Evolutionary conservation across 169 alveolate species (phyloP), one percentile per base, ranked within the genome.

Genomic region (Eimeria necatrix): DNA sequence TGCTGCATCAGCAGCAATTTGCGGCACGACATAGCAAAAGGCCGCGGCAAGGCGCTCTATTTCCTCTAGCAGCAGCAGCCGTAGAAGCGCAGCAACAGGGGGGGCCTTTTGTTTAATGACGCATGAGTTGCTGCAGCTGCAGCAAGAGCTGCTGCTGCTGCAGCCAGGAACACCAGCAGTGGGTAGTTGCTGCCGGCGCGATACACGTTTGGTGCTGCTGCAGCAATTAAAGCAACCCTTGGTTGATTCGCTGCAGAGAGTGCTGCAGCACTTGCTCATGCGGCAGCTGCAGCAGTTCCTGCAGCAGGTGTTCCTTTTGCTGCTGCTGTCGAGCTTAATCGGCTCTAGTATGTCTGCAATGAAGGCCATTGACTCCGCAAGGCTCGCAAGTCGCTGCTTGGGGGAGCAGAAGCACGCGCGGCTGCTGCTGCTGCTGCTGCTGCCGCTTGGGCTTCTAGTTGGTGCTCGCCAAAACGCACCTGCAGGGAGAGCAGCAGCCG

Each of bases 341-440:
- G 87, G 87, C 87, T 76, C 64, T 6, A 76, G 68, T 53, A 49
- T n/a, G 64, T 76, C 87, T 76, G 87, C 87, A 60, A 76, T 60
- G 87, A 76, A 76, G 46, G 64, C 61, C 32, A 76, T 76, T 14
- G 59, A 41, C 8, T 76, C 87, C 4, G 87, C 87, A 14, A 76
- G 61, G 41, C 6, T 3, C n/a, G 87, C 87, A 5, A 76, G 48
- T 16, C 87, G 87, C 51, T 76, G 87, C 46, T 6, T 76, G 32
- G 87, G 87, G 46, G n/a, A 76, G 64, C 87, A 76, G 46, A 76
- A 76, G 20, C 87, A 76, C 64, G 87, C 87, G 87, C 41, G 32
- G 87, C 20, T 49, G 59, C 61, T 49, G 64, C 64, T 49, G 49
- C 64, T 76, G 87, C 64, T 76, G 61, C 64, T 49, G 12, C 64